phyloP scores from a whole-genome alignment of 805 yeast species.

The Candida maltosa region DNA sequence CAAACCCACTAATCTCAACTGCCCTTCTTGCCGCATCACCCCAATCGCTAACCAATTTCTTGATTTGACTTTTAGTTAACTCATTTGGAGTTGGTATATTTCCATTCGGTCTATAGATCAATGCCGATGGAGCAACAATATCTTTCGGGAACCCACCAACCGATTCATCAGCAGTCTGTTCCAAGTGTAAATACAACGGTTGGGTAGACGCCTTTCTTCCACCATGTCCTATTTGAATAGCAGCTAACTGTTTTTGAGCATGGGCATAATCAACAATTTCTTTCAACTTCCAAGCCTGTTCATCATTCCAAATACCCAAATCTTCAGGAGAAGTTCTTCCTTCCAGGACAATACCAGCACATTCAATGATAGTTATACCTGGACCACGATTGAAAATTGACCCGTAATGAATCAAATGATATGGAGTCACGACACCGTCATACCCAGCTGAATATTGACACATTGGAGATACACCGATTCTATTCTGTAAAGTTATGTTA shows the following conservation, averaged over 20 bases:
- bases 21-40: constrained; percentile 49
- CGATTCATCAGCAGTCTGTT: constrained; percentile 23
- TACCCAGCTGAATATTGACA: constrained; percentile 45
- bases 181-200: constrained; percentile 25
- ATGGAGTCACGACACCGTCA: constrained; percentile 41
- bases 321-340: constrained; percentile 45
- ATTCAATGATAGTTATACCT: constrained; percentile 47
- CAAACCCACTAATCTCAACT: constrained; percentile 48
- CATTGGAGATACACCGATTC: constrained; percentile 58
- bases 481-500: constrained; percentile 39
- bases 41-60: constrained; percentile 38
- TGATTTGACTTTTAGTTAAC: constrained; percentile 40
- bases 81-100: constrained; percentile 35
- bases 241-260: constrained; percentile 42
- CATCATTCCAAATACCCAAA: constrained; percentile 50
- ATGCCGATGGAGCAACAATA: constrained; percentile 45
- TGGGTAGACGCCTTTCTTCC: constrained; percentile 46
- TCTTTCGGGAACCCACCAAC: constrained; percentile 43
- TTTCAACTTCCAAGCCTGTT: constrained; percentile 40
- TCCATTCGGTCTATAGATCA: constrained; percentile 26
- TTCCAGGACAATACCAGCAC: constrained; percentile 36
- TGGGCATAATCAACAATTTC: constrained; percentile 45
- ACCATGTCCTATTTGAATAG: constrained; percentile 54
- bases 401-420: constrained; percentile 50
- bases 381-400: constrained; percentile 46